Evolutionary conservation across 2,329 filamentous ascomycete species (phyloP).

Genomic region (Xylariaceae sp.): DNA sequence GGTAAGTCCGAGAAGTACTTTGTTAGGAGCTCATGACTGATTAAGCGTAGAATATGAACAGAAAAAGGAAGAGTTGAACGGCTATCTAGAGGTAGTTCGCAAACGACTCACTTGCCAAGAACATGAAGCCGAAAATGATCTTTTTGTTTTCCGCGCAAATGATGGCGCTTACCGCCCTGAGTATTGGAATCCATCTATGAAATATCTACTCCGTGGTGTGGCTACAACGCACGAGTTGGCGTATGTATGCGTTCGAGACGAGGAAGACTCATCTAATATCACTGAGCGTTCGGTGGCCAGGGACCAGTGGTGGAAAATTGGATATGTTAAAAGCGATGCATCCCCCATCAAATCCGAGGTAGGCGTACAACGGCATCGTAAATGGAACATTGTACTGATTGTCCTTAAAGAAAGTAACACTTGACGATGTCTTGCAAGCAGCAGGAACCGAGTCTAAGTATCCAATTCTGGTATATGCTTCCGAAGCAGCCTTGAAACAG

Average conservation of each 20-base stretch:
- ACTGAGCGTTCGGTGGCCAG: conserved; percentile 40
- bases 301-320: conserved; percentile 65
- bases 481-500: conserved; percentile 53
- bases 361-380: conserved; percentile 28
- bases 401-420: conserved; percentile 52
- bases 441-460: conserved; percentile 57
- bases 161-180: conserved; percentile 40
- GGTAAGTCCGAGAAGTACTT: conserved; percentile 40
- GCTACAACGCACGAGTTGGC: conserved; percentile 54
- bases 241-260: conserved; percentile 57
- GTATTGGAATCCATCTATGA: conserved; percentile 49
- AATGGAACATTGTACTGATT: conserved; percentile 25
- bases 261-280: conserved; percentile 52
- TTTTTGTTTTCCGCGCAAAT: conserved; percentile 38
- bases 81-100: conserved; percentile 33
- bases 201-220: conserved; percentile 60
- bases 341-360: conserved; percentile 59
- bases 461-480: conserved; percentile 60
- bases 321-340: conserved; percentile 48
- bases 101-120: conserved; percentile 43
- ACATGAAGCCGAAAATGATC: conserved; percentile 39
- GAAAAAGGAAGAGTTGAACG: conserved; percentile 27
- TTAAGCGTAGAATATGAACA: conserved; percentile 31
- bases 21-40: conserved; percentile 19
- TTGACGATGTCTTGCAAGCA: conserved; percentile 53